Evolutionary conservation across 2,329 filamentous ascomycete species (phyloP).

Genomic region (Clarireedia homoeocarpa): DNA sequence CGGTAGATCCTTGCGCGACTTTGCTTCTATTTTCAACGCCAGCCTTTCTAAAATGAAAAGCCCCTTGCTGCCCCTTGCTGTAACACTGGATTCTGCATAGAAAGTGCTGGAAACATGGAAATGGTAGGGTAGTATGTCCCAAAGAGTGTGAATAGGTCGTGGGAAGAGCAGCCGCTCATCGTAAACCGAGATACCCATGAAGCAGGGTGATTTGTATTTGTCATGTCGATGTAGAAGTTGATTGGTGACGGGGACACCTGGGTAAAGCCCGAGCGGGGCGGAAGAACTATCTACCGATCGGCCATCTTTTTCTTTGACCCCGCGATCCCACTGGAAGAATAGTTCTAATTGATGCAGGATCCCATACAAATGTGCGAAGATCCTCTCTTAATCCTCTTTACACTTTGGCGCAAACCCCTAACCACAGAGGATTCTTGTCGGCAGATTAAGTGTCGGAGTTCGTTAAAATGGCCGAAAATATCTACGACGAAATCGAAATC

Average conservation of each 20-base stretch:
- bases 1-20: too few species aligned
- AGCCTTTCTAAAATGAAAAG: background rate
- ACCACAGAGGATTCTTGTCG: background rate
- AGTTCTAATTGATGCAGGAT: too few species aligned
- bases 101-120: background rate
- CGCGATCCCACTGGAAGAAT: too few species aligned
- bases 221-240: background rate
- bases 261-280: background rate
- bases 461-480: slow-evolving; percentile 39
- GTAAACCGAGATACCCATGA: background rate
- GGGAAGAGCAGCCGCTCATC: background rate
- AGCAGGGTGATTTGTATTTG: background rate
- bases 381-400: background rate
- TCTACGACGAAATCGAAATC: slow-evolving; percentile 98
- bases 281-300: background rate
- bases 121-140: background rate
- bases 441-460: background rate
- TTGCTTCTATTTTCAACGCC: background rate
- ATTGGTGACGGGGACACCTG: too few species aligned
- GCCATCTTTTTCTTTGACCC: slow-evolving; percentile 1
- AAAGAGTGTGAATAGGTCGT: background rate
- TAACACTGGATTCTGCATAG: background rate
- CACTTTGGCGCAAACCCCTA: background rate
- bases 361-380: too few species aligned
- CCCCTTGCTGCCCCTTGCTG: too few species aligned